Evolutionary conservation across 805 yeast species (phyloP).

Genomic region (Candida pseudofarinosa): DNA sequence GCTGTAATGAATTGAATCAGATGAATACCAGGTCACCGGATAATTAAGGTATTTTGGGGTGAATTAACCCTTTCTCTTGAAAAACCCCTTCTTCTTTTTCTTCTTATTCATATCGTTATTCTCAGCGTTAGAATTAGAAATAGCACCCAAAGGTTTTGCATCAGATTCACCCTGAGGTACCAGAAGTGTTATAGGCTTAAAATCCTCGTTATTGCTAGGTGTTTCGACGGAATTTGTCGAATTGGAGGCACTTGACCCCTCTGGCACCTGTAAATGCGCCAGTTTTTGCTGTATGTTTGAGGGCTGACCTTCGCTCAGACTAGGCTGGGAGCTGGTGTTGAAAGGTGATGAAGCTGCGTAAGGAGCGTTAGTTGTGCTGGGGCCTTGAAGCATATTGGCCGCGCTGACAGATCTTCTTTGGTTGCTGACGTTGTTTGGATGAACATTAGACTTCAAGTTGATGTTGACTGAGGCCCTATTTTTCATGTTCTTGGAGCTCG

Average conservation of each 20-base stretch:
- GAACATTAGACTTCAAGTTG: constrained; percentile 9
- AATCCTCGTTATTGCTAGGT: constrained; percentile 18
- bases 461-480: constrained; percentile 12
- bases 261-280: constrained; percentile 15
- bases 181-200: constrained; percentile 13
- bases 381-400: not conserved
- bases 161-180: constrained; percentile 12
- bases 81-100: constrained; percentile 28
- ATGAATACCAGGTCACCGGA: no score
- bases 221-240: constrained; percentile 21
- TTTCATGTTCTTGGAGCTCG: constrained; percentile 9
- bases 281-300: not conserved
- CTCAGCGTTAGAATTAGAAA: constrained; percentile 15
- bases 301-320: not conserved
- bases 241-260: constrained; percentile 17
- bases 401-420: constrained; percentile 4
- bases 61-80: constrained; percentile 12
- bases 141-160: constrained; percentile 29
- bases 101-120: constrained; percentile 23
- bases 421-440: not conserved
- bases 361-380: not conserved
- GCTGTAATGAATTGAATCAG: not conserved
- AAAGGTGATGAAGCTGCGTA: not conserved
- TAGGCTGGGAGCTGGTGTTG: constrained; percentile 1
- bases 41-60: no score